phyloP scores from a whole-genome alignment of 306 rosid genomes.

The Comarum palustre region DNA sequence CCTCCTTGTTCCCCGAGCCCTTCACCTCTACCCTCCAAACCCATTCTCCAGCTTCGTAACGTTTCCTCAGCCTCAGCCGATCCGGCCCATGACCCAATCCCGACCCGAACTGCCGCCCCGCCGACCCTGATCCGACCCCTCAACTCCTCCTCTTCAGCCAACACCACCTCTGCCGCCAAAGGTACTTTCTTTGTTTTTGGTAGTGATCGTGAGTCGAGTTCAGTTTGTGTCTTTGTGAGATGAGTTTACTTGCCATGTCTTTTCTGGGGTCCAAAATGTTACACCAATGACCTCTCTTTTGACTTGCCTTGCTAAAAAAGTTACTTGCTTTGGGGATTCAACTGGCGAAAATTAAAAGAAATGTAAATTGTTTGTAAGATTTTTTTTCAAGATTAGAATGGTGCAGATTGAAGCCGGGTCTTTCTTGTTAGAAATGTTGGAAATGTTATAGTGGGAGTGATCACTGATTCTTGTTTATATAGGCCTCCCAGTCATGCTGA shows the following conservation, averaged over 20 bases:
- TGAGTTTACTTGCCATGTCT: conserved; percentile 19
- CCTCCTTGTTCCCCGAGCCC: conserved; percentile 32
- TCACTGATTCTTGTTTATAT: conserved; percentile 18
- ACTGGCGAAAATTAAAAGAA: conserved; percentile 3
- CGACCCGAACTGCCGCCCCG: conserved; percentile 33
- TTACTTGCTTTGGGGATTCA: too few relatives aligned
- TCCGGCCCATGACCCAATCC: conserved; percentile 39
- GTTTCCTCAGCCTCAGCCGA: conserved; percentile 21
- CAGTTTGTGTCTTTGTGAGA: too few relatives aligned
- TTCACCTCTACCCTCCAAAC: conserved; percentile 7
- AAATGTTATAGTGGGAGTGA: background rate
- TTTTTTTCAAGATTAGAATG: conserved; percentile 9
- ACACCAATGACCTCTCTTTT: background rate
- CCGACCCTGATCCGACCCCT: conserved; percentile 46
- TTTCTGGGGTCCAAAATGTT: conserved; percentile 23
- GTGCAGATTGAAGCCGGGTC: background rate
- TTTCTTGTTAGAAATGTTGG: background rate
- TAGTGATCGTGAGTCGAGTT: background rate
- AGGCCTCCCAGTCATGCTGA: conserved; percentile 63
- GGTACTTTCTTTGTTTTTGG: conserved; percentile 18
- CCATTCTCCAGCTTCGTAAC: conserved; percentile 21
- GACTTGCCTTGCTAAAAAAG: background rate
- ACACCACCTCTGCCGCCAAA: conserved; percentile 48
- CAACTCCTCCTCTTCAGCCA: conserved; percentile 41
- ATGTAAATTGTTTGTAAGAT: background rate